These are phyloP conservation scores for Calonectria honghensis DNA, from an alignment of 2,329 filamentous ascomycete genomes.

Conservation along the genomic window DNA sequence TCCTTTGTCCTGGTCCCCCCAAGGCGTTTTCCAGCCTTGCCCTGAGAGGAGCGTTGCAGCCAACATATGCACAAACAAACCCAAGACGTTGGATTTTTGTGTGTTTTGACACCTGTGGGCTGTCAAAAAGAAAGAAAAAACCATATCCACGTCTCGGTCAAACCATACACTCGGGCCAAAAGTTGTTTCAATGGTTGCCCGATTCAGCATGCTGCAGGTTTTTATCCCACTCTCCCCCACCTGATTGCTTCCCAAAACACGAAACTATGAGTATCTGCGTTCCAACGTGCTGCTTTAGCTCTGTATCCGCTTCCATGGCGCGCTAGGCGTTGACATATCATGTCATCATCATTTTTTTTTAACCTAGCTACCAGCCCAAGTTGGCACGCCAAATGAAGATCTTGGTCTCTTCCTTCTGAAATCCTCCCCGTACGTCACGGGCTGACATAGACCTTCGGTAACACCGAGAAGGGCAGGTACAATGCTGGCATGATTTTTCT, in stretches of 20 bases:
- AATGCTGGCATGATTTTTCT: conserved; percentile 8
- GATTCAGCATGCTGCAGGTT: conserved; percentile 30
- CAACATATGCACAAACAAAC: conserved; percentile 20
- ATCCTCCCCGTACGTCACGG: not conserved
- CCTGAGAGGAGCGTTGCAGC: not conserved
- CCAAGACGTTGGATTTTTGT: conserved; percentile 4
- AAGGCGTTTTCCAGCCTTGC: conserved; percentile 22
- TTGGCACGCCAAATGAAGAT: conserved; percentile 11
- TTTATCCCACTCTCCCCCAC: not conserved
- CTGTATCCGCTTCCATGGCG: not conserved
- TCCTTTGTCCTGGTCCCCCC: no score
- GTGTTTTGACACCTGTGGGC: not conserved
- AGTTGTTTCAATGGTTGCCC: conserved; percentile 22
- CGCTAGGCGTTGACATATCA: not conserved
- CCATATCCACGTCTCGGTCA: not conserved
- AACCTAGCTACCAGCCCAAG: conserved; percentile 20
- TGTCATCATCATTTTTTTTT: not conserved
- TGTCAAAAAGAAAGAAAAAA: not conserved
- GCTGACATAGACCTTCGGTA: not conserved
- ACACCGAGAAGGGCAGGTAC: conserved; percentile 14
- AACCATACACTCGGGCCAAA: conserved; percentile 19
- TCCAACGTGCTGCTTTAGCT: conserved; percentile 3
- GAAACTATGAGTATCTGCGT: conserved; percentile 7
- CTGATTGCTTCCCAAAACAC: not conserved
- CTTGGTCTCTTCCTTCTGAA: conserved; percentile 19